Base-by-base conservation (phyloP, 805 yeast genomes). In the Wickerhamomyces hampshirensis region DNA sequence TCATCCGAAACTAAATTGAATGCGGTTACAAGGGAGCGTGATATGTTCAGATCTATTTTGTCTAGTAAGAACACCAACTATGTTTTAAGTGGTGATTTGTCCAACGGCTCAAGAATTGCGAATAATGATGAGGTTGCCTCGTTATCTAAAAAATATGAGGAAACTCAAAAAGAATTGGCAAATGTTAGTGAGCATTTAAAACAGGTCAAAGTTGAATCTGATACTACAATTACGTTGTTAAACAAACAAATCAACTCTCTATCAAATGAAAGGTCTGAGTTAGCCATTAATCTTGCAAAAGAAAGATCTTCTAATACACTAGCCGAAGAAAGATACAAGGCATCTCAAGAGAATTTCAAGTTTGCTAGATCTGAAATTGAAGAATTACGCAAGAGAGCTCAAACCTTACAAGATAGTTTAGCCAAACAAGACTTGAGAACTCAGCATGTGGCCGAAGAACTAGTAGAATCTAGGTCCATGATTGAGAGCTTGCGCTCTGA, bases 21-120 rank as follows among this genome's bases (percentile, higher is more conserved):
- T 9, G 70, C 81, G 2, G 67, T 75, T 2, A 61, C 69, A 4
- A 71, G 77, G 42, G 94, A 85, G 55, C 72, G 88, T 37, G 94
- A 88, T 47, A 74, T 78, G 62, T 69, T 80, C 48, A 69, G 77
- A 51, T 40, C 55, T 1, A 35, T 58, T 32, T 19, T 47, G 4
- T 35, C 52, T 4, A 48, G 48, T 49, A 36, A 54, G 53, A 38
- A 41, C 9, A 11, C 37, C 12, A n/a, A n/a, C n/a, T n/a, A n/a
- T n/a, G n/a, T n/a, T 8, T 18, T 30, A 10, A 31, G 43, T 23
- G 44, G 40, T 26, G 40, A 48, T 13, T 33, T 50, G 21, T 34
- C 46, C n/a, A 46, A 44, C 31, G 53, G 46, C 4, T 16, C 46
- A 7, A 30, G 47, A 4, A 23, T 14, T 12, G 11, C n/a, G 26